Conservation (phyloP, 352 stramenopile species). For the Phytopythium litorale region DNA sequence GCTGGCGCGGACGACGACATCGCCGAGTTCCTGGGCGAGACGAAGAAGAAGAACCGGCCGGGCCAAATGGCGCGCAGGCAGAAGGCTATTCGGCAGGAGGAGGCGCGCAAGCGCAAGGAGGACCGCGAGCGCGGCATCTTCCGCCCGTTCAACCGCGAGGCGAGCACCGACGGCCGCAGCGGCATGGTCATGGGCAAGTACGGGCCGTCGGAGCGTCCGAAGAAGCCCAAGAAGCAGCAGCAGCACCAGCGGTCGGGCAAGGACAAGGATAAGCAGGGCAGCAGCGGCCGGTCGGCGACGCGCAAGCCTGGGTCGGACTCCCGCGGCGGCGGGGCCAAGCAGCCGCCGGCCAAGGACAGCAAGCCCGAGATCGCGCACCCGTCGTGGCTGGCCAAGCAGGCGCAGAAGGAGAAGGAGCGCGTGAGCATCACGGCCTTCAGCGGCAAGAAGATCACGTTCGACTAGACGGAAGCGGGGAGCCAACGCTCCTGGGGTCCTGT, state of each 20-base stretch:
- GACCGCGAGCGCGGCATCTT: conserved; percentile 40
- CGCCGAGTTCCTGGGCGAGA: conserved; percentile 81
- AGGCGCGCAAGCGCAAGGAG: conserved; percentile 41
- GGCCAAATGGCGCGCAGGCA: conserved; percentile 76
- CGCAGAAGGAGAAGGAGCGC: conserved; percentile 81
- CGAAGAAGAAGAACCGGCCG: conserved; percentile 79
- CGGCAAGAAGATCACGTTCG: conserved; percentile 86
- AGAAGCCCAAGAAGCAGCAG: conserved; percentile 53
- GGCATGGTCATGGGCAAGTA: conserved; percentile 39
- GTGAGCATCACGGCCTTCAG: conserved; percentile 58
- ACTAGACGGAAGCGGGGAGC: conserved; percentile 11
- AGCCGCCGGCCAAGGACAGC: conserved; percentile 9
- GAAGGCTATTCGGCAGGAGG: conserved; percentile 73
- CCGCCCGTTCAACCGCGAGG: conserved; percentile 21
- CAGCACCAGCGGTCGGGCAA: conserved; percentile 15
- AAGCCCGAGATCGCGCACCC: conserved; percentile 38
- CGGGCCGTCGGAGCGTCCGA: conserved; percentile 68
- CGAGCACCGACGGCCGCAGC: background rate
- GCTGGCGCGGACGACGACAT: conserved; percentile 69
- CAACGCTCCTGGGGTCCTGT: background rate
- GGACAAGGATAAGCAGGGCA: conserved; percentile 9
- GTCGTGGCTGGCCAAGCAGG: conserved; percentile 81
- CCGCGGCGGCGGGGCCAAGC: conserved; percentile 15
- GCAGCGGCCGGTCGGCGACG: conserved; percentile 1
- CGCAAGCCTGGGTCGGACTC: conserved; percentile 5